Base-by-base conservation (phyloP, 805 yeast species). In the Kodamaea kakaduensis region DNA sequence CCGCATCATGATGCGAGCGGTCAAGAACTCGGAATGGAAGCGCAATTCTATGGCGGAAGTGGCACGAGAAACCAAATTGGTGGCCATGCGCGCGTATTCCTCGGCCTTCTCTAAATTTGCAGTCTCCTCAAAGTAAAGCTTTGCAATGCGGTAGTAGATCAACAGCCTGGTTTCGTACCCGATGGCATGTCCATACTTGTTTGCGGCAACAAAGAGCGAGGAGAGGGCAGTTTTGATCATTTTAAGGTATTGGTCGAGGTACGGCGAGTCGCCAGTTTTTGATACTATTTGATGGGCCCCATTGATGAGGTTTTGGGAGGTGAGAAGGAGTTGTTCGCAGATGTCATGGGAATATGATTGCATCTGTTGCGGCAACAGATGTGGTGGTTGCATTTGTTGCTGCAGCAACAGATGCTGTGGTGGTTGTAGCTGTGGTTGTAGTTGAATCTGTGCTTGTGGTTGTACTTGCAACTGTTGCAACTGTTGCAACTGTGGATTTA, bases 81-180 rank as follows among this genome's bases (percentile, higher is more conserved):
- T 47, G 2, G 69, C 59, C 34, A 45, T 46, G 50, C 40, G 61
- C 19, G 45, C 59, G 53, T 51, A 63, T 8, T 59, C 61, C 10
- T 67, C 67, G 0, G 79, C 78, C 24, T 54, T 43, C 18, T 61
- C 61, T 12, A 54, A 42, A 41, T 64, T 62, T 3, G 51, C 52
- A 0, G 78, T 73, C 37, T 75, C 79, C 17, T 41, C 41, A 31
- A 61, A 58, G 34, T 65, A 58, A 3, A 71, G 31, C 9, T 47
- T 47, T 0, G 75, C 65, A 7, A 73, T 43, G 25, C 56, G 56
- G 34, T 59, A 63, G 26, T 58, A 56, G 0, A 69, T 43, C 2
- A 44, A 32, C 37, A 63, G 60, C 34, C 64, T 67, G 13, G 54
- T 32, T 10, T 42, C 44, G 0, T 69, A 59, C 24, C 56, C 47